phyloP scores from a whole-genome alignment of 305 asterid species.

The Fraxinus platypoda region DNA sequence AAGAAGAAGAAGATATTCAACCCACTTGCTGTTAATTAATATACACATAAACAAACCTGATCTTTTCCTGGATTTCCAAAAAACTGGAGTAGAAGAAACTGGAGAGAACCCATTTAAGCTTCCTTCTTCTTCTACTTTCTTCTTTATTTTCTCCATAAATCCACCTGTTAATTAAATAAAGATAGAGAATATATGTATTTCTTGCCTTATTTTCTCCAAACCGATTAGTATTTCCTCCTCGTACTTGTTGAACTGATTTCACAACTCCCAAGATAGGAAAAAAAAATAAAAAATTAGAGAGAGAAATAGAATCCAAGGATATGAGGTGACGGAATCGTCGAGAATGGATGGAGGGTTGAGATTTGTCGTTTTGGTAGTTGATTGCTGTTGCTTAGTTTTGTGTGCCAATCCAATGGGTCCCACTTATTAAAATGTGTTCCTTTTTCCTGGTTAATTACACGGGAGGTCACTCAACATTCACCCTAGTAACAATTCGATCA shows the following conservation, averaged over 20 bases:
- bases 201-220: background rate
- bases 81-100: conserved; percentile 63
- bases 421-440: background rate
- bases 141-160: conserved; percentile 38
- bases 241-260: background rate
- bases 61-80: conserved; percentile 82
- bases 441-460: background rate
- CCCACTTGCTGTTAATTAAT: too few relatives aligned
- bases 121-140: conserved; percentile 33
- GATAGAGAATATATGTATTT: background rate
- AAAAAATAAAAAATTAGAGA: background rate
- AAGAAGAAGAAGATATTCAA: background rate
- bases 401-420: conserved; percentile 2
- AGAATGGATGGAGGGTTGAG: conserved; percentile 24
- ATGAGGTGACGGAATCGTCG: conserved; percentile 23
- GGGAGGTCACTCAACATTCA: background rate
- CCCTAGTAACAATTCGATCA: background rate
- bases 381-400: background rate
- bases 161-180: background rate
- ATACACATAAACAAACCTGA: conserved; percentile 32
- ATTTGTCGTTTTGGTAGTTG: conserved; percentile 19
- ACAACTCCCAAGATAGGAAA: background rate
- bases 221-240: background rate
- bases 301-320: background rate
- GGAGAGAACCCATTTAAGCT: conserved; percentile 63